These are phyloP conservation scores for Magnaporthiopsis incrustans DNA, from an alignment of 2,329 filamentous ascomycete species.

Conservation along the genomic window DNA sequence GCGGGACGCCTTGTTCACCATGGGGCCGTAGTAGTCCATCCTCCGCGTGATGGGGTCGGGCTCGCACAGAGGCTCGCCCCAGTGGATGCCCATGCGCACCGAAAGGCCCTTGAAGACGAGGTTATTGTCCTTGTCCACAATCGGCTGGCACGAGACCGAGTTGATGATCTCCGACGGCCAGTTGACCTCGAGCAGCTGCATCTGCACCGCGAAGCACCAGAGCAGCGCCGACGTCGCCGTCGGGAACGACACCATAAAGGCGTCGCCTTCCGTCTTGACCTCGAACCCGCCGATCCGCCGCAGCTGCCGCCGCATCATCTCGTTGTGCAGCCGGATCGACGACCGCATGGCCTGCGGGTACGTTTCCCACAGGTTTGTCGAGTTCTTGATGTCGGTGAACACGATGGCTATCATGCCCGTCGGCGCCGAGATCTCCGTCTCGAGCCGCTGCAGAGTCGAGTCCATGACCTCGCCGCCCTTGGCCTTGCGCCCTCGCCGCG, in stretches of 20 bases:
- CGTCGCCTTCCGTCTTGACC: slow-evolving; percentile 98
- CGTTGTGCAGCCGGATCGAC: slow-evolving; percentile 95
- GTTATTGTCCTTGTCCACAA: slow-evolving; percentile 75
- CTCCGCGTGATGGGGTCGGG: slow-evolving; percentile 91
- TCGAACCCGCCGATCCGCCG: slow-evolving; percentile 94
- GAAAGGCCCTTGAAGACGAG: slow-evolving; percentile 91
- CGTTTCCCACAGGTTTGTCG: slow-evolving; percentile 91
- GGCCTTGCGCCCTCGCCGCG: slow-evolving; percentile 55
- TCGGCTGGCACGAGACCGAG: slow-evolving; percentile 74
- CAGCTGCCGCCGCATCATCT: slow-evolving; percentile 88
- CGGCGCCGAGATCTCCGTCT: slow-evolving; percentile 84
- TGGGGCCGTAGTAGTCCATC: slow-evolving; percentile 99
- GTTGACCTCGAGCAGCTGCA: slow-evolving; percentile 73
- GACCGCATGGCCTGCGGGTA: slow-evolving; percentile 93
- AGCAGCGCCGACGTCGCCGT: slow-evolving; percentile 90
- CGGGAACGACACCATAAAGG: slow-evolving; percentile 98
- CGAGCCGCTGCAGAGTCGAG: slow-evolving; percentile 77
- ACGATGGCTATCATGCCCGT: slow-evolving; percentile 87
- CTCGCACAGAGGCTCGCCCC: slow-evolving; percentile 89
- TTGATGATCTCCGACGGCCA: slow-evolving; percentile 93
- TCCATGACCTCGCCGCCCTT: slow-evolving; percentile 65
- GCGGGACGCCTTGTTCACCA: slow-evolving; percentile 95
- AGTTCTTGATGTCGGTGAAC: slow-evolving; percentile 99
- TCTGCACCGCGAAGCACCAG: slow-evolving; percentile 95
- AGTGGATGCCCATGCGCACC: slow-evolving; percentile 96